Base-by-base conservation (phyloP, 2,329 filamentous ascomycete genomes). In the Trichocomaceae sp. region DNA sequence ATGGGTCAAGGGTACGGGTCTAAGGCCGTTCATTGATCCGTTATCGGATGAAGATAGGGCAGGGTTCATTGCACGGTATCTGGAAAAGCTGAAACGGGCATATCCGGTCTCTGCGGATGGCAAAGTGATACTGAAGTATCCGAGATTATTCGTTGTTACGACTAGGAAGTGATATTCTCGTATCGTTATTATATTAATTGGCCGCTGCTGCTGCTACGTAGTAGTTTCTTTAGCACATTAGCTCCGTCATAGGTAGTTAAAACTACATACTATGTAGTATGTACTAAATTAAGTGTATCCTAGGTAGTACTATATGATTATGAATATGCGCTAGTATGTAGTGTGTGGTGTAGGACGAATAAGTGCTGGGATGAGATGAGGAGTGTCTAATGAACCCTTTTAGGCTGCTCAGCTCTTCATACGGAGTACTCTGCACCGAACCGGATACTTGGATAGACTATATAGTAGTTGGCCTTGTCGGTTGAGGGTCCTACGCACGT, bases 1-100 rank as follows among this genome's bases (percentile, higher is more conserved):
- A 63, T 84, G 82, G 82, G 77, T 84, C 2, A 78, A 77, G 59
- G 78, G 79, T 0, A 82, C 79, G 0, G 82, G 80, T 0, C 62
- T 84, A 59, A 71, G 75, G 59, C 82, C 82, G 0, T 84, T 75
- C 60, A 51, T 84, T 52, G 72, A 82, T 46, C 68, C 72, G 3
- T 68, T 84, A 37, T 64, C 67, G 1, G 61, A 62, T 3, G 65
- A 68, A 2, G 71, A 77, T 31, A 73, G 67, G 56, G 64, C 71
- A 9, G 71, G 47, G 1, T 84, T 77, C 59, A 56, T 82, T 51
- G 52, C 63, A 0, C 71, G 70, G 41, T 84, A 84, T 63, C 57
- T 78, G 62, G 63, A 58, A 26, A 64, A 68, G 3, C 47, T 84
- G n/a, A 66, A 66, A 57, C 60, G 67, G 55, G 64, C 61, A 5